Conservation (phyloP, 805 yeast genomes). For the Martiniozyma abietophila region DNA sequence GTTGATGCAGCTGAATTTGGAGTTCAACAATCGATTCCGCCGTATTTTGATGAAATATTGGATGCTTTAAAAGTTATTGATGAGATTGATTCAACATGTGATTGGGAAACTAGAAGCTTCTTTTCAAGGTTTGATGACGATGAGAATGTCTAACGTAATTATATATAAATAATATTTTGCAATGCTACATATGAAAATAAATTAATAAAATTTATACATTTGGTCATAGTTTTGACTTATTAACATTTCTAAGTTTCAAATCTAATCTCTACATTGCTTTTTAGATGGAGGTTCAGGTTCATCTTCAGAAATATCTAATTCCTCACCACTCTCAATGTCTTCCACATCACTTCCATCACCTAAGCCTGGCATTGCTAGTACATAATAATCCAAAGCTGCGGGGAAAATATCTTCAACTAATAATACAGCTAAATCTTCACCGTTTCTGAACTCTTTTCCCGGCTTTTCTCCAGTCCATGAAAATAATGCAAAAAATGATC, state of each 20-base stretch:
- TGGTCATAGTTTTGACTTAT: neutral
- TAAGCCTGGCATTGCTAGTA: slow-evolving; percentile 58
- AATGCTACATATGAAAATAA: neutral
- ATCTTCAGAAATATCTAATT: slow-evolving; percentile 11
- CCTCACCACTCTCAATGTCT: slow-evolving; percentile 44
- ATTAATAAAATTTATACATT: too few species aligned
- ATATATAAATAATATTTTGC: neutral
- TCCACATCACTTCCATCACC: slow-evolving; percentile 48
- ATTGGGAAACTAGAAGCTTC: slow-evolving; percentile 15
- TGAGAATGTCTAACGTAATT: slow-evolving; percentile 1
- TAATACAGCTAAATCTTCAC: slow-evolving; percentile 67
- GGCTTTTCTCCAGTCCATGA: slow-evolving; percentile 74
- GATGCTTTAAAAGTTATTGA: slow-evolving; percentile 46
- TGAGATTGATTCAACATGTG: slow-evolving; percentile 21
- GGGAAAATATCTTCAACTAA: slow-evolving; percentile 78
- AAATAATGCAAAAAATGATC: slow-evolving; percentile 82
- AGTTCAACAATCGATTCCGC: slow-evolving; percentile 27
- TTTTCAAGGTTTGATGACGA: slow-evolving; percentile 13
- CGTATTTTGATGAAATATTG: slow-evolving; percentile 42
- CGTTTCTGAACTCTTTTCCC: slow-evolving; percentile 68
- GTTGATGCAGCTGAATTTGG: slow-evolving; percentile 21
- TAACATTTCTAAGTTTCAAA: neutral
- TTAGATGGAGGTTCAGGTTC: slow-evolving; percentile 9
- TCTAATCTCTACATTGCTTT: slow-evolving; percentile 9
- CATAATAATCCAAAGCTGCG: slow-evolving; percentile 73